Evolutionary conservation across 2,329 filamentous ascomycete genomes (phyloP).

Genomic region (Fusarium nurragi): DNA sequence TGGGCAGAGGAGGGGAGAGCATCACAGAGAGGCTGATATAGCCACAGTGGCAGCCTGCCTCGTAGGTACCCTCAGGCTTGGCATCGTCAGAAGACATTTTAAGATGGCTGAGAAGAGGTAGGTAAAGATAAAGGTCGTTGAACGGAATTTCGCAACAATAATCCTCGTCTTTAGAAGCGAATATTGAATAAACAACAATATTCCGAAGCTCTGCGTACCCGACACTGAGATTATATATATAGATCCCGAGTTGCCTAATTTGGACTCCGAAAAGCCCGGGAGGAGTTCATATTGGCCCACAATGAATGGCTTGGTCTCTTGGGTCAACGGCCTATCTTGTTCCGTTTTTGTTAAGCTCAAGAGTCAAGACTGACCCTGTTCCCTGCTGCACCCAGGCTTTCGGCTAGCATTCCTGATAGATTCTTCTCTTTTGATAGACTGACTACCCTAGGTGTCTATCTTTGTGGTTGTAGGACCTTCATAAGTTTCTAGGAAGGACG

Average conservation of each 20-base stretch:
- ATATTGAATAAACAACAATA: too few species aligned
- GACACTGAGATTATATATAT: constrained; percentile 6
- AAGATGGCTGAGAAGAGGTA: neutral
- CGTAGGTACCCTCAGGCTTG: constrained; percentile 53
- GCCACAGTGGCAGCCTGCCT: constrained; percentile 63
- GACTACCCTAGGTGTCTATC: too few species aligned
- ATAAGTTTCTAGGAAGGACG: too few species aligned
- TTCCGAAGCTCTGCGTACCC: too few species aligned
- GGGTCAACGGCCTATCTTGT: too few species aligned
- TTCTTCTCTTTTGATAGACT: too few species aligned
- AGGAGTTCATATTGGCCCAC: neutral
- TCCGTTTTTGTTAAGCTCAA: too few species aligned
- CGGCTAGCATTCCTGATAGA: too few species aligned
- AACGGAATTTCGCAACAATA: neutral
- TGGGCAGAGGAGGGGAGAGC: constrained; percentile 58
- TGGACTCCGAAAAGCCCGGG: constrained; percentile 9
- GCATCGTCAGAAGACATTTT: constrained; percentile 27
- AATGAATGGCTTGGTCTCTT: neutral
- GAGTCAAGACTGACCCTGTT: too few species aligned
- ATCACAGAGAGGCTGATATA: constrained; percentile 59
- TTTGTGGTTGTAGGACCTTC: too few species aligned
- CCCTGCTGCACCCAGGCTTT: too few species aligned
- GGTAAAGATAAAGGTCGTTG: neutral
- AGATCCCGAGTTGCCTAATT: constrained; percentile 17
- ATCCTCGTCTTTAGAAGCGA: neutral